phyloP scores from a whole-genome alignment of 2,329 filamentous ascomycete species.

The Purpureocillium takamizusanense region DNA sequence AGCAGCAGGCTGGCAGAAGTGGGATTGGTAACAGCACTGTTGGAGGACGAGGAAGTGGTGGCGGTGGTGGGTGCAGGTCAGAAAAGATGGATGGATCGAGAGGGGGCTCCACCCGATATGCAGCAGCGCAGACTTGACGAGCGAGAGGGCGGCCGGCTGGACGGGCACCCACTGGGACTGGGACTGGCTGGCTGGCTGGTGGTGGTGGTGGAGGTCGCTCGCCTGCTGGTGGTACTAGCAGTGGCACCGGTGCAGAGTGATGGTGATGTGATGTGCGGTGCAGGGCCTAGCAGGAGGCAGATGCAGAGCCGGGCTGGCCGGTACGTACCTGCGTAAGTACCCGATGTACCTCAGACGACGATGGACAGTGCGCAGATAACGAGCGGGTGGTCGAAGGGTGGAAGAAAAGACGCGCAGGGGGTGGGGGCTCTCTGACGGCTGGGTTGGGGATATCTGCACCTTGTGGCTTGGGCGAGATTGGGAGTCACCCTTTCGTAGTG shows the following conservation, averaged over 20 bases:
- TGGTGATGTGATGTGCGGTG: too few relatives aligned
- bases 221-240: too few relatives aligned
- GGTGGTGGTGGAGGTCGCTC: too few relatives aligned
- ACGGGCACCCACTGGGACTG: too few relatives aligned
- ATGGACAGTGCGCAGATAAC: neutral
- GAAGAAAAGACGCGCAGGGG: neutral
- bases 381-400: neutral
- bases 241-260: too few relatives aligned
- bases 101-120: neutral
- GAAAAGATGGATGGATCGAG: slow-evolving; percentile 1
- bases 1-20: neutral
- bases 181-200: too few relatives aligned
- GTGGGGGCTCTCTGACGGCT: too few relatives aligned
- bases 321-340: neutral
- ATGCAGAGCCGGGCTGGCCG: neutral
- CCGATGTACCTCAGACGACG: neutral
- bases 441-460: too few relatives aligned
- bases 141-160: too few relatives aligned
- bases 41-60: neutral
- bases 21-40: neutral
- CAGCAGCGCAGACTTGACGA: neutral
- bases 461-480: neutral
- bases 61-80: neutral
- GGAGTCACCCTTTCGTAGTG: neutral
- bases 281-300: neutral